phyloP scores from a whole-genome alignment of 2,329 filamentous ascomycete species.

The Fusarium sp. region DNA sequence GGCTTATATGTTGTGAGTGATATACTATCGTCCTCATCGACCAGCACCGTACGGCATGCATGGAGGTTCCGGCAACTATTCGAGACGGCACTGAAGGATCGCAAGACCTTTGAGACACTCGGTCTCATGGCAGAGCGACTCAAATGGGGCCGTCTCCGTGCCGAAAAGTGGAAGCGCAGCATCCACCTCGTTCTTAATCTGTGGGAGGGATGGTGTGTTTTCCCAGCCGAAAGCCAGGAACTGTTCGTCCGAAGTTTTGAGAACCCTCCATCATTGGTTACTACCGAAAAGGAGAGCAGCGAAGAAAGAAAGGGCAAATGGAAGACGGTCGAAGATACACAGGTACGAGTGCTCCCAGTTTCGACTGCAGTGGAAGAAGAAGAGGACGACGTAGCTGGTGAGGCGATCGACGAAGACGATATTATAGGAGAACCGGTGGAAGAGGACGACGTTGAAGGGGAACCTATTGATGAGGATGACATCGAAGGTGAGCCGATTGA shows the following conservation, averaged over 20 bases:
- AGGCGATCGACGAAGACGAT: conserved; percentile 58
- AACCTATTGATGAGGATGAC: conserved; percentile 60
- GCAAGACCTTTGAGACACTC: conserved; percentile 78
- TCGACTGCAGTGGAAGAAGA: conserved; percentile 51
- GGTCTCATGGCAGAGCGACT: conserved; percentile 78
- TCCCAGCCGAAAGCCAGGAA: conserved; percentile 79
- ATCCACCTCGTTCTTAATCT: conserved; percentile 74
- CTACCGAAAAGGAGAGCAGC: conserved; percentile 42
- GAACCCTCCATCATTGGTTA: conserved; percentile 66
- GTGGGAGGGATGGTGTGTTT: conserved; percentile 79
- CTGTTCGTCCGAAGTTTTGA: conserved; percentile 77
- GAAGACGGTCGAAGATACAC: conserved; percentile 60
- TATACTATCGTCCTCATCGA: conserved; percentile 80
- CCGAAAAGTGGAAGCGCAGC: conserved; percentile 86
- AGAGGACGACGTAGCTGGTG: conserved; percentile 61
- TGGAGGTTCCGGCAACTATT: conserved; percentile 89
- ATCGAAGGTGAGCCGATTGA: conserved; percentile 60
- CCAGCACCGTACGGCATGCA: conserved; percentile 81
- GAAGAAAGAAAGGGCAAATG: conserved; percentile 56
- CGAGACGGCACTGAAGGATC: conserved; percentile 74
- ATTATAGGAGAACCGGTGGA: conserved; percentile 58
- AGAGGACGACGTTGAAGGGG: conserved; percentile 61
- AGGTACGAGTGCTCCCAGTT: conserved; percentile 36
- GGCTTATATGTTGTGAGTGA: conserved; percentile 83
- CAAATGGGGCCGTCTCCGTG: conserved; percentile 82